phyloP scores from a whole-genome alignment of 2,329 filamentous ascomycete genomes.

The Xylariaceae sp. region DNA sequence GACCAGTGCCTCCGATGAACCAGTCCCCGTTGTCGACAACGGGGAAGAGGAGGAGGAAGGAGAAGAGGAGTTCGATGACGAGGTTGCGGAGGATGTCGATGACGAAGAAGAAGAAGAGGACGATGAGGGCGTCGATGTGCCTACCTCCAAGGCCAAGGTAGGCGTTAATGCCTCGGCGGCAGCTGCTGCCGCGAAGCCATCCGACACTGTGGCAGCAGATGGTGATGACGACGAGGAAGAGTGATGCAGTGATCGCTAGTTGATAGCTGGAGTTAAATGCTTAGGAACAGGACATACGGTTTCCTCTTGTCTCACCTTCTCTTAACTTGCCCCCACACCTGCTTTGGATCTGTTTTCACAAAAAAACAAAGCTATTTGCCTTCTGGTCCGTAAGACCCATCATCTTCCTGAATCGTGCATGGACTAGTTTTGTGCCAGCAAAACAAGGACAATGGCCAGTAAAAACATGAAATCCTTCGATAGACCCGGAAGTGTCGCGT shows the following conservation, averaged over 20 bases:
- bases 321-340: too few relatives aligned
- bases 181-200: conserved; percentile 16
- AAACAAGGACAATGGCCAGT: too few relatives aligned
- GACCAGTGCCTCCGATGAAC: conserved; percentile 18
- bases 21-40: conserved; percentile 24
- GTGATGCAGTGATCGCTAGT: conserved; percentile 4
- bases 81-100: conserved; percentile 27
- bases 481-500: too few relatives aligned
- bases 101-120: conserved; percentile 15
- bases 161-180: conserved; percentile 25
- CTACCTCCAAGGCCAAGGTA: conserved; percentile 26
- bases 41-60: conserved; percentile 25
- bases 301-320: too few relatives aligned
- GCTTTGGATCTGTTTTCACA: too few relatives aligned
- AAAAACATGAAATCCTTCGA: too few relatives aligned
- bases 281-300: too few relatives aligned
- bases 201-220: conserved; percentile 15
- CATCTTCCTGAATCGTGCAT: too few relatives aligned
- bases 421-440: too few relatives aligned
- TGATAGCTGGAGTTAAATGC: too few relatives aligned
- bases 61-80: conserved; percentile 29
- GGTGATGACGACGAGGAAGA: conserved; percentile 29
- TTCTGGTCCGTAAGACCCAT: too few relatives aligned
- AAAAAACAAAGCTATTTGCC: too few relatives aligned
- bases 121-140: conserved; percentile 22